Conservation (phyloP, 2,329 filamentous ascomycete genomes). For the Talaromyces islandicus region DNA sequence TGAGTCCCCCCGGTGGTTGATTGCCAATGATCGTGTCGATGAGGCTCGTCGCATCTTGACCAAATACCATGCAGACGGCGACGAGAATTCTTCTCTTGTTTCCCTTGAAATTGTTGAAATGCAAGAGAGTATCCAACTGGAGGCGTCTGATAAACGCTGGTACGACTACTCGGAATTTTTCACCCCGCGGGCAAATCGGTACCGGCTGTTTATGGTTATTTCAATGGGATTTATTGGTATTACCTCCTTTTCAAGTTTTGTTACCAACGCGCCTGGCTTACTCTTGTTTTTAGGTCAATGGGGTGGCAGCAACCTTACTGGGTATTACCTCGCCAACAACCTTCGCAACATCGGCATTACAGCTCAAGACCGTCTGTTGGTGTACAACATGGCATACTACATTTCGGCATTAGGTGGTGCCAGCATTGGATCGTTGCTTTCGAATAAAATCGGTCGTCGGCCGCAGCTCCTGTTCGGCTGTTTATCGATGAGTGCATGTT, state of each 20-base stretch:
- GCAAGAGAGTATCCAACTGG: conserved; percentile 22
- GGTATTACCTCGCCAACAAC: conserved; percentile 5
- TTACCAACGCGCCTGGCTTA: background rate
- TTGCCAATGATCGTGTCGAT: conserved; percentile 50
- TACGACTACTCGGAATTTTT: conserved; percentile 55
- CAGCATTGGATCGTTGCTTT: background rate
- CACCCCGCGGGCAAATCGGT: conserved; percentile 34
- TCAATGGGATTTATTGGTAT: background rate
- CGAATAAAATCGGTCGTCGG: background rate
- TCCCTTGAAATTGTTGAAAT: conserved; percentile 26
- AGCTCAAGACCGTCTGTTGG: background rate
- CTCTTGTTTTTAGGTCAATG: background rate
- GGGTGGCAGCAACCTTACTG: background rate
- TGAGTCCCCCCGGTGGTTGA: conserved; percentile 6
- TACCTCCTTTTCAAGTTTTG: background rate
- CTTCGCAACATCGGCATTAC: conserved; percentile 4
- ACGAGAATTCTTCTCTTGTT: conserved; percentile 23
- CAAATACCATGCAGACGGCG: conserved; percentile 51
- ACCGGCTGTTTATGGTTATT: conserved; percentile 1
- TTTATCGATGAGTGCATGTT: background rate
- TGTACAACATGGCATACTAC: background rate
- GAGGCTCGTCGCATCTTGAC: conserved; percentile 52
- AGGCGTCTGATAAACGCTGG: conserved; percentile 49
- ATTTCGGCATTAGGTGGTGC: background rate
- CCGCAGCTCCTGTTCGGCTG: background rate